These are phyloP conservation scores for Dioscorea alata DNA, from an alignment of 106 monocot genomes.

Conservation along the genomic window DNA sequence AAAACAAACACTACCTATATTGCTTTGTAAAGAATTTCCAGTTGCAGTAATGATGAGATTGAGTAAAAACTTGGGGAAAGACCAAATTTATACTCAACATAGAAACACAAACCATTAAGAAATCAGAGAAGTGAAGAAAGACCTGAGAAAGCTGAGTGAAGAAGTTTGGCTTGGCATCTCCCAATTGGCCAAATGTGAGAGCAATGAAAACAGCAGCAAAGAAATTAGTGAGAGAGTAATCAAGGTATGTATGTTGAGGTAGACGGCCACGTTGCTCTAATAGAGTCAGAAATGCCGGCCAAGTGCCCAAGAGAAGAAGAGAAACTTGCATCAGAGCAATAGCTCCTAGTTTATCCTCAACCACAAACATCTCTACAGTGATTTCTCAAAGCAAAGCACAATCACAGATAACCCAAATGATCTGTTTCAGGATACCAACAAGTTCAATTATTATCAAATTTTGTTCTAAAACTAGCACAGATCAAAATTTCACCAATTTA, in stretches of 20 bases:
- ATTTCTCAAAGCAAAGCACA: background rate
- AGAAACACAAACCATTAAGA: too few relatives aligned
- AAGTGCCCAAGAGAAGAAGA: slow-evolving; percentile 80
- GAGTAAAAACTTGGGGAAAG: too few relatives aligned
- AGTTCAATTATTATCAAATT: too few relatives aligned
- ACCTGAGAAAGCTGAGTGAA: slow-evolving; percentile 86
- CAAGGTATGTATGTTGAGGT: slow-evolving; percentile 85
- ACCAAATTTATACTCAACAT: too few relatives aligned
- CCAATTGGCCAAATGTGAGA: slow-evolving; percentile 76
- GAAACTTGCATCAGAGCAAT: slow-evolving; percentile 83
- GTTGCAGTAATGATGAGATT: too few relatives aligned
- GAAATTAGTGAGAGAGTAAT: slow-evolving; percentile 84
- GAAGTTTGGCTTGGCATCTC: slow-evolving; percentile 78
- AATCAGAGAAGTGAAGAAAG: too few relatives aligned
- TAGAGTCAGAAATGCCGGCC: slow-evolving; percentile 78
- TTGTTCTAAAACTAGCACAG: too few relatives aligned
- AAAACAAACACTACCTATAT: too few relatives aligned
- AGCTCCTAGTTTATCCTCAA: slow-evolving; percentile 82
- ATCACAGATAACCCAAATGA: too few relatives aligned
- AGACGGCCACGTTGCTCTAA: slow-evolving; percentile 82
- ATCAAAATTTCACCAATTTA: too few relatives aligned
- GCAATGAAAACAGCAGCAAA: slow-evolving; percentile 74
- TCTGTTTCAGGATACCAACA: too few relatives aligned
- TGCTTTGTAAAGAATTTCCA: too few relatives aligned
- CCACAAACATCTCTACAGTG: slow-evolving; percentile 53